Percentiles rank a stretch among this genome's conserved stretches.
phyloP scores from a whole-genome alignment of 108 stramenopile species.

The Phaeodactylum tricornutum region DNA sequence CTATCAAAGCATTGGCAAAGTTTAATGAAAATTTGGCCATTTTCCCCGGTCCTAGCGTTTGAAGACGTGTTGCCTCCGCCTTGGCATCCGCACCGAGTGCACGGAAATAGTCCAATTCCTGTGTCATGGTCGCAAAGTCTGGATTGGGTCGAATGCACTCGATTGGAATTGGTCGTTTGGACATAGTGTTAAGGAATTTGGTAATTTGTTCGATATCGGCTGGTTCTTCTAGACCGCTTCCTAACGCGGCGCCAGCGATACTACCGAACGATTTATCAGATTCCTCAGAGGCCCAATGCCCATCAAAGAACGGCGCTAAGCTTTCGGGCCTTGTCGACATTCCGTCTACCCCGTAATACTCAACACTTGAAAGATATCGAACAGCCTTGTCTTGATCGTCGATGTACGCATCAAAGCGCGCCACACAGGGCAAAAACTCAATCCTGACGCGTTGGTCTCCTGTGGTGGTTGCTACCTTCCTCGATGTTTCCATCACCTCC shows the following conservation, averaged over 20 bases:
- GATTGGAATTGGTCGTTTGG: conserved; percentile 8
- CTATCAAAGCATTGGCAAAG: conserved; percentile 12
- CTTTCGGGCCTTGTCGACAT: conserved; percentile 28
- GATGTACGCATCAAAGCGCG: conserved; percentile 52
- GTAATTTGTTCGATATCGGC: conserved; percentile 38
- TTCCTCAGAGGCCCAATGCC: conserved; percentile 3
- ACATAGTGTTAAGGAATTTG: conserved; percentile 28
- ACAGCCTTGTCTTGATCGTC: conserved; percentile 31
- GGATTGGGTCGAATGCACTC: conserved; percentile 39
- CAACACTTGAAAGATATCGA: conserved; percentile 50
- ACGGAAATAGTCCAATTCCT: conserved; percentile 62
- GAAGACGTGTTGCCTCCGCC: conserved; percentile 16
- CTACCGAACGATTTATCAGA: conserved; percentile 21
- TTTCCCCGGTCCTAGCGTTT: conserved; percentile 62
- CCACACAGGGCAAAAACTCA: conserved; percentile 63
- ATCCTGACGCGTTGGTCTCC: conserved; percentile 3
- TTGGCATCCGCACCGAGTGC: conserved; percentile 30
- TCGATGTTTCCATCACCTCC: too few relatives aligned
- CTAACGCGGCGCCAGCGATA: conserved; percentile 32
- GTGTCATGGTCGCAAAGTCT: conserved; percentile 41
- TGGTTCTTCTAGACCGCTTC: conserved; percentile 35
- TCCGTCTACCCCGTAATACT: conserved; percentile 48
- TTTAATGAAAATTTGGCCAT: conserved; percentile 49
- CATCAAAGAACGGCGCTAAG: conserved; percentile 46
- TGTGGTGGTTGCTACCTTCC: neutral